Conservation (phyloP, 192 early-diverging fungal species). For the Rhizophagus prolifer region DNA sequence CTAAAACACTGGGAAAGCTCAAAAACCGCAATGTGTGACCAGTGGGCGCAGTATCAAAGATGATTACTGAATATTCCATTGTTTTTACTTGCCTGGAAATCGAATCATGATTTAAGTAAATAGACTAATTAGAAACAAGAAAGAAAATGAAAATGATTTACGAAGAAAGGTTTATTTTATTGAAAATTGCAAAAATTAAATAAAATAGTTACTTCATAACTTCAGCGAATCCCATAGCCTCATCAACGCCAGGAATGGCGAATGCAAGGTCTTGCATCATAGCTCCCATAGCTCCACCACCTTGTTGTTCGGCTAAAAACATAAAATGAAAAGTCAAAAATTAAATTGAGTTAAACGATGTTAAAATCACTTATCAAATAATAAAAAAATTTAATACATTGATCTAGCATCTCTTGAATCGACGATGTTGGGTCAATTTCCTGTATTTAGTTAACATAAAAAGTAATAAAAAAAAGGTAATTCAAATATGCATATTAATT, state of each 20-base stretch:
- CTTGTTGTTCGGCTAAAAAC: constrained; percentile 58
- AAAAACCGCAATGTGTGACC: constrained; percentile 99
- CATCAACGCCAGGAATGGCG: constrained; percentile 99
- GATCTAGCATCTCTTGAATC: constrained; percentile 99
- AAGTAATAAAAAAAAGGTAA: not conserved
- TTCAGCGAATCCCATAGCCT: constrained; percentile 99
- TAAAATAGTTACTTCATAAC: constrained; percentile 87
- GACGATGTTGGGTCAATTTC: constrained; percentile 99
- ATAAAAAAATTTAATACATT: constrained; percentile 51
- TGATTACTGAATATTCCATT: constrained; percentile 98
- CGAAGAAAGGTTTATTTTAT: not conserved
- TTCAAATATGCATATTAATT: not conserved
- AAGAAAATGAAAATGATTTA: not conserved
- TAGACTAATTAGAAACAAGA: not conserved
- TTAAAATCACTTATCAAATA: constrained; percentile 14
- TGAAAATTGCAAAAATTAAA: not conserved
- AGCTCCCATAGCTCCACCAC: constrained; percentile 72
- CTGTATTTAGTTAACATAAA: constrained; percentile 44
- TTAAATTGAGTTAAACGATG: not conserved
- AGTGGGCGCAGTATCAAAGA: constrained; percentile 99
- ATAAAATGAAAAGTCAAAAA: constrained; percentile 8
- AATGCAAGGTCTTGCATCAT: constrained; percentile 98
- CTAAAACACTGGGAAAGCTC: constrained; percentile 94
- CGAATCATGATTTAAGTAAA: not conserved
- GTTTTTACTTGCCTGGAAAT: constrained; percentile 83